phyloP scores from a whole-genome alignment of 495 filamentous ascomycete genomes.

The Amniculicola lignicola region DNA sequence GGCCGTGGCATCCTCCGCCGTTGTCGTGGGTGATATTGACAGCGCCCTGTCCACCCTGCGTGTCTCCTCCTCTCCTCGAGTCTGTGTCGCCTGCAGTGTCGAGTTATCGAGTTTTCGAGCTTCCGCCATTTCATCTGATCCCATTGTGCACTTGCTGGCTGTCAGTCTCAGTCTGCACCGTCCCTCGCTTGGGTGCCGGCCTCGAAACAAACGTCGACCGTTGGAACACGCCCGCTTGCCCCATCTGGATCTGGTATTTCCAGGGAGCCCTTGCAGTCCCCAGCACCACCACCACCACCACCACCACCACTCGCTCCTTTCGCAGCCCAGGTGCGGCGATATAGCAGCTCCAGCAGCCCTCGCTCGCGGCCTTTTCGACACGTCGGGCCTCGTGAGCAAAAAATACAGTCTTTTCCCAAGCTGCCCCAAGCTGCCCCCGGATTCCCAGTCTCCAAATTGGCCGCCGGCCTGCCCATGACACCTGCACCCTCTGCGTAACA shows the following conservation, averaged over 20 bases:
- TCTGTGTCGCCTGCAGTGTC: not conserved
- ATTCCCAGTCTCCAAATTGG: too few species aligned
- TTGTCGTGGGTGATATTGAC: constrained; percentile 16
- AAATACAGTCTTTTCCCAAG: too few species aligned
- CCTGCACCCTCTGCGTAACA: constrained; percentile 16
- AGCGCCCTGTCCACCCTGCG: not conserved
- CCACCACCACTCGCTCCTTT: not conserved
- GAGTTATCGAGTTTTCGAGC: not conserved
- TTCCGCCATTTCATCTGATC: not conserved
- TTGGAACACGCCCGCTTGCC: too few species aligned
- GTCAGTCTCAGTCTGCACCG: too few species aligned
- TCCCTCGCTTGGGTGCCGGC: constrained; percentile 12
- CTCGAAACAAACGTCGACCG: constrained; percentile 9
- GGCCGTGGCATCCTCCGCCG: constrained; percentile 14
- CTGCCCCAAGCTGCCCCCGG: too few species aligned
- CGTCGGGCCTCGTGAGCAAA: too few species aligned
- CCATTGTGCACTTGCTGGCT: too few species aligned
- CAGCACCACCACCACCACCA: constrained; percentile 1
- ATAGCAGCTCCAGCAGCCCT: constrained; percentile 15
- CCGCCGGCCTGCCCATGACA: constrained; percentile 1
- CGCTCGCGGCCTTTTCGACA: too few species aligned
- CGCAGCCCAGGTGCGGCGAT: not conserved
- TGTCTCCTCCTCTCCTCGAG: not conserved
- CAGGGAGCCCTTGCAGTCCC: constrained; percentile 24
- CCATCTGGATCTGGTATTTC: too few species aligned